Conservation (phyloP, 2,329 filamentous ascomycete genomes). For the Calonectria henricotiae region DNA sequence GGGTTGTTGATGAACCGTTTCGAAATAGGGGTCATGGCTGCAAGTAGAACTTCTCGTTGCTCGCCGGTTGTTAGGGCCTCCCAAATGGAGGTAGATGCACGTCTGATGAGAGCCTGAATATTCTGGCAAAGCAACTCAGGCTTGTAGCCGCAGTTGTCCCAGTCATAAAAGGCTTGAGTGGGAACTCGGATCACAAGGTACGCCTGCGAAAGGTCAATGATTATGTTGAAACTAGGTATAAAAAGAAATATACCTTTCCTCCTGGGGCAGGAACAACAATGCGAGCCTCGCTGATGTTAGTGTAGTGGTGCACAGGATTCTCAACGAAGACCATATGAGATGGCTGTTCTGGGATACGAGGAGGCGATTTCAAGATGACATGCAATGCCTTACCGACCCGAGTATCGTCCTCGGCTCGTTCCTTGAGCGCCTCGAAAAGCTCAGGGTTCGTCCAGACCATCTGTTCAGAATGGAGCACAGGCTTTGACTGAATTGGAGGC, state of each 20-base stretch:
- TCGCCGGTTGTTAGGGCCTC: not conserved
- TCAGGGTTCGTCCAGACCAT: conserved; percentile 18
- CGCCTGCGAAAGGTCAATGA: not conserved
- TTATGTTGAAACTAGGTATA: not conserved
- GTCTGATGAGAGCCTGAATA: not conserved
- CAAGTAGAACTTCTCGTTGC: not conserved
- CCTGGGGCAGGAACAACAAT: conserved; percentile 25
- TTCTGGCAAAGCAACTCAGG: not conserved
- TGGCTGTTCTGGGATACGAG: not conserved
- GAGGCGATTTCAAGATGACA: not conserved
- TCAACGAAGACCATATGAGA: not conserved
- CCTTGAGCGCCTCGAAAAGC: conserved; percentile 14
- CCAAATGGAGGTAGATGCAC: not conserved
- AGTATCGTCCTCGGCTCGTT: not conserved
- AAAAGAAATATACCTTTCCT: conserved; percentile 22
- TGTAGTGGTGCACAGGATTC: not conserved
- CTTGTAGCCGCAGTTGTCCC: not conserved
- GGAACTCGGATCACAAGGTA: not conserved
- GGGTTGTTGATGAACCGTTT: not conserved
- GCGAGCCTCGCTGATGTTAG: not conserved
- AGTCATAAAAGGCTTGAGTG: not conserved
- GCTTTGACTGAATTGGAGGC: conserved; percentile 7
- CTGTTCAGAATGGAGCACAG: not conserved
- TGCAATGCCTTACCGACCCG: conserved; percentile 8
- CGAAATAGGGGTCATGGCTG: not conserved